phyloP scores from a whole-genome alignment of 2,329 filamentous ascomycete genomes.

The Teratosphaeria pseudoeucalypti region DNA sequence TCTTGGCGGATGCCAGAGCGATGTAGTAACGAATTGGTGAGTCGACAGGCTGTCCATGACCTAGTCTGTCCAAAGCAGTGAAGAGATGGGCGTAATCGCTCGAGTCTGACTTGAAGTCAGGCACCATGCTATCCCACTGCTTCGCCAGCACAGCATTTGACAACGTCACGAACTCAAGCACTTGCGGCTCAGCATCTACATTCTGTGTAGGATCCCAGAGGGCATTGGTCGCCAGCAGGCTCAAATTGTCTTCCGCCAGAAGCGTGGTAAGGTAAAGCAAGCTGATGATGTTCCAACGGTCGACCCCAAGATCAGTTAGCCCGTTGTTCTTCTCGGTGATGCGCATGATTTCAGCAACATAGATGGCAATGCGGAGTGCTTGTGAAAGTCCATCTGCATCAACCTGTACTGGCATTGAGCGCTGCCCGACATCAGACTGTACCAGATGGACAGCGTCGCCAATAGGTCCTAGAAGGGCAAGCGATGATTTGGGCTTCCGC shows the following conservation, averaged over 20 bases:
- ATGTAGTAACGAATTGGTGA: conserved; percentile 30
- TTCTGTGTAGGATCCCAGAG: conserved; percentile 34
- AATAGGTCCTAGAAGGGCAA: conserved; percentile 65
- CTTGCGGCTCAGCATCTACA: conserved; percentile 41
- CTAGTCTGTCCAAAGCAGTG: conserved; percentile 4
- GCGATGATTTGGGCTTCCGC: conserved; percentile 46
- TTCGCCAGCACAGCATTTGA: conserved; percentile 37
- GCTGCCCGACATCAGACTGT: conserved; percentile 13
- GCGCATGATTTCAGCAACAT: conserved; percentile 37
- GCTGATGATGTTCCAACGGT: conserved; percentile 34
- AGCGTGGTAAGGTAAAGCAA: conserved; percentile 46
- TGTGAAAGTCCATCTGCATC: conserved; percentile 63
- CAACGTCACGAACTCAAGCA: conserved; percentile 42
- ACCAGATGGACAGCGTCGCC: conserved; percentile 61
- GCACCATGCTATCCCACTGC: conserved; percentile 10
- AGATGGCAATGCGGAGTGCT: conserved; percentile 65
- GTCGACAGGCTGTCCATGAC: not conserved
- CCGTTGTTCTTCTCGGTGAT: conserved; percentile 21
- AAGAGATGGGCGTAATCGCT: conserved; percentile 4
- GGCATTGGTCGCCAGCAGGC: conserved; percentile 44
- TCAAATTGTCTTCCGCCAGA: conserved; percentile 50
- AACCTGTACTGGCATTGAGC: conserved; percentile 11
- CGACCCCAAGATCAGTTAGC: not conserved
- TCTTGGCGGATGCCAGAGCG: conserved; percentile 28
- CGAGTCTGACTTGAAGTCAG: not conserved